Conservation (phyloP, 2,329 filamentous ascomycete genomes). For the Colletotrichum camelliae region DNA sequence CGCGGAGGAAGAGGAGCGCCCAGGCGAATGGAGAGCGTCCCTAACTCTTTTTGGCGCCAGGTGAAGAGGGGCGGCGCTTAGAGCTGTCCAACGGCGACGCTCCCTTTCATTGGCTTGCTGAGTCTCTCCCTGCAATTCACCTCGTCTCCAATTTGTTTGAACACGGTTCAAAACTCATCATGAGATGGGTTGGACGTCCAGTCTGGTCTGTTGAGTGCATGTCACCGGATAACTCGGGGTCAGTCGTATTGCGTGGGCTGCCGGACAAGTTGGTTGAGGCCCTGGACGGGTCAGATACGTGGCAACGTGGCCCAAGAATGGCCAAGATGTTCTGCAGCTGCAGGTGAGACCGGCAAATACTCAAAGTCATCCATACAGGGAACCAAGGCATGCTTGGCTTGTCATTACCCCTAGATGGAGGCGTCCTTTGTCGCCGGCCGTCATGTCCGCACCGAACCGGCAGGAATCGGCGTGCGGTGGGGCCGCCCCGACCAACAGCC, state of each 20-base stretch:
- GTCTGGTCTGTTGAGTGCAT: not conserved
- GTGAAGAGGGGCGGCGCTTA: conserved; percentile 22
- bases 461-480: not conserved
- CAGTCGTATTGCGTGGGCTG: not conserved
- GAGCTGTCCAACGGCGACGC: not conserved
- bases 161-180: not conserved
- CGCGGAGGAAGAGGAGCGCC: not conserved
- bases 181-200: not conserved
- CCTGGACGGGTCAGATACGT: not conserved
- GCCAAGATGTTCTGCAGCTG: not conserved
- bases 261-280: not conserved
- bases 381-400: not conserved
- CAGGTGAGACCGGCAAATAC: not conserved
- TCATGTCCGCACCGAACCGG: not conserved
- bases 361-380: not conserved
- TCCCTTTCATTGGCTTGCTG: not conserved
- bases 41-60: conserved; percentile 18
- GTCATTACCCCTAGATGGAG: not conserved
- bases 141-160: not conserved
- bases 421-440: not conserved
- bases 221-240: not conserved
- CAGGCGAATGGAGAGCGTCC: not conserved
- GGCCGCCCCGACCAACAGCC: not conserved
- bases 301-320: not conserved
- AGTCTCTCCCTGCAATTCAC: not conserved